These are phyloP conservation scores for Suillus bovinus DNA, from an alignment of 768 basidiomycete genomes.

Conservation along the genomic window DNA sequence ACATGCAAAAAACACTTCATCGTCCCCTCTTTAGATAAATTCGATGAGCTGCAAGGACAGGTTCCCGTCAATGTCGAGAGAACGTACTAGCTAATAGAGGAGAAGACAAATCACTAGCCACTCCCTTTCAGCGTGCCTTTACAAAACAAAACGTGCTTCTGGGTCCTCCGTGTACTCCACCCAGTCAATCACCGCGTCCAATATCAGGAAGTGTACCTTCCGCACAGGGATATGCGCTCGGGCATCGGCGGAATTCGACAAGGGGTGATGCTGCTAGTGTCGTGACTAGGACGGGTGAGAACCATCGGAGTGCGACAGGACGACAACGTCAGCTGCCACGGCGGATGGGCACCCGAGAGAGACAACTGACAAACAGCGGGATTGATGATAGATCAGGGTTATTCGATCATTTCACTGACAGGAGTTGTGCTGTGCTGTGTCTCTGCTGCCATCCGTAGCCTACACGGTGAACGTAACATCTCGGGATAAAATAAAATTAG, in stretches of 20 bases:
- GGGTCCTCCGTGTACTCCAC: constrained; percentile 40
- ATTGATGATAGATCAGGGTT: constrained; percentile 15
- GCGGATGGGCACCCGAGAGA: constrained; percentile 22
- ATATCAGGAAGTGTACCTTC: constrained; percentile 53
- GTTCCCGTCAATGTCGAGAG: not conserved
- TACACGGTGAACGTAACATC: constrained; percentile 43
- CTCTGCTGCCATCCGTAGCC: constrained; percentile 71
- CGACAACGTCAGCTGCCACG: constrained; percentile 57
- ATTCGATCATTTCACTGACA: constrained; percentile 40
- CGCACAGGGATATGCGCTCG: constrained; percentile 64
- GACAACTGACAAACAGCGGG: constrained; percentile 14
- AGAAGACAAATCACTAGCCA: constrained; percentile 38
- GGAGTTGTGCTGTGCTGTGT: constrained; percentile 39
- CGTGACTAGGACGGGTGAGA: constrained; percentile 56
- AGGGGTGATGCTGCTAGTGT: constrained; percentile 56
- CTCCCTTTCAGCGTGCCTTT: constrained; percentile 46
- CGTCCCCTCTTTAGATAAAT: not conserved
- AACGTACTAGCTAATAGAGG: constrained; percentile 1
- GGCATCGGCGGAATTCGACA: constrained; percentile 36
- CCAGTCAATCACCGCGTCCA: constrained; percentile 43
- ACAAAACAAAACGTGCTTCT: constrained; percentile 46
- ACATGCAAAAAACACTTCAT: not conserved
- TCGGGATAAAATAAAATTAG: constrained; percentile 29
- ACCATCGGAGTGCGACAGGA: constrained; percentile 66
- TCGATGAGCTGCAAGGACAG: not conserved